Evolutionary conservation across 2,329 filamentous ascomycete species (phyloP), one percentile per base, ranked within the genome.

Genomic region (Penicillium sp.): DNA sequence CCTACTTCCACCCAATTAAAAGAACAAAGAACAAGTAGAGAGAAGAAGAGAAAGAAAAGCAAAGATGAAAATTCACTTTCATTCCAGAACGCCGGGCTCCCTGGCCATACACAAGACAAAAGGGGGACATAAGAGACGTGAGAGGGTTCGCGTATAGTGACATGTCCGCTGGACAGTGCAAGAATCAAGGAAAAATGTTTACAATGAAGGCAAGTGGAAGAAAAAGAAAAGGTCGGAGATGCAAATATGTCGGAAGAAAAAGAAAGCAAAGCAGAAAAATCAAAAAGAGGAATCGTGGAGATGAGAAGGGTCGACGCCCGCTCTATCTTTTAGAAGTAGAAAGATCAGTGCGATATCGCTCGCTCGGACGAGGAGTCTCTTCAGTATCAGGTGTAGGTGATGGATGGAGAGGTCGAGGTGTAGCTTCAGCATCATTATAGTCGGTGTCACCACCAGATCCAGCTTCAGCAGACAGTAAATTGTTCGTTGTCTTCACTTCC

Each of bases 351-450:
- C 63, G 67, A 61, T 59, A 56, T 43, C 66, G 61, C 29, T 62
- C 67, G 5, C 57, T 42, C 16, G 61, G 60, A 34, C 66, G 63
- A 51, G 68, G 69, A 1, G 68, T 70, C 39, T 60, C 43, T 28
- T 68, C 69, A 2, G 60, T 36, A 37, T 69, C 67, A 14, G 62
- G 51, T 26, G 52, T 56, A 2, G 67, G 64, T 1, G 66, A 67
- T 26, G 67, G 69, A 51, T 71, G 67, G 24, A 65, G 46, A 37
- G 70, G 69, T 21, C 69, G 69, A 28, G 70, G 70, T 4, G 70
- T 72, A 13, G 69, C 67, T 46, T 72, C 69, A 6, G 70, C 60
- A 43, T 72, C 69, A 18, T 58, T 63, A 13, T 44, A 29, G 23
- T 68, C 60, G 13, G 61, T 52, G 13, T 71, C 64, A 16, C 45